These are phyloP conservation scores for Neocallimastix lanati DNA, from an alignment of 192 early-diverging fungal species.

Conservation along the genomic window DNA sequence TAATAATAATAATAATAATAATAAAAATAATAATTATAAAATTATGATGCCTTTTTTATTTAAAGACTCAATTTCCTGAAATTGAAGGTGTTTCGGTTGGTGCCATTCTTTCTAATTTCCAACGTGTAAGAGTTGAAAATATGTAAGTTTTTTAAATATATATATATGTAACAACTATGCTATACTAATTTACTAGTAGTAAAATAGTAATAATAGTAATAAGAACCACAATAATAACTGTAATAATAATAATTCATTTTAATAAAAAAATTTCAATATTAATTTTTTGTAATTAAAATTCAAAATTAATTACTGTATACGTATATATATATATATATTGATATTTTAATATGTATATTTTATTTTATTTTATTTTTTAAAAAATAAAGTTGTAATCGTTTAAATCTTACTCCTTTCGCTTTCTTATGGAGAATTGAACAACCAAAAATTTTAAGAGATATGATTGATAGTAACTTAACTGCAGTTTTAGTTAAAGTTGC, in stretches of 20 bases:
- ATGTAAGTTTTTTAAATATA: slow-evolving; percentile 39
- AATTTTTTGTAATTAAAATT: no score
- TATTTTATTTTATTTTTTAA: neutral
- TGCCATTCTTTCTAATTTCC: slow-evolving; percentile 92
- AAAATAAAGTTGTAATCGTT: slow-evolving; percentile 43
- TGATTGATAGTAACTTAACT: slow-evolving; percentile 57
- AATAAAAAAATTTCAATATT: no score
- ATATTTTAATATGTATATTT: neutral
- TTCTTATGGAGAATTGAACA: slow-evolving; percentile 87
- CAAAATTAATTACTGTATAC: no score
- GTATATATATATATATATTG: neutral
- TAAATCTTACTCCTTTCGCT: slow-evolving; percentile 65
- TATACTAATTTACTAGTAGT: no score
- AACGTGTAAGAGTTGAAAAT: slow-evolving; percentile 88
- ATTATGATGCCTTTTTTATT: no score
- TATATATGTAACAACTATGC: neutral
- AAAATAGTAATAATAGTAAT: no score
- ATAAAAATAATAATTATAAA: no score
- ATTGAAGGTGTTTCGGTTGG: slow-evolving; percentile 77
- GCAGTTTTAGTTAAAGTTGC: slow-evolving; percentile 90
- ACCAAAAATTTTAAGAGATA: slow-evolving; percentile 58
- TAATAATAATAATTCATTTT: no score
- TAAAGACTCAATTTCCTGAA: slow-evolving; percentile 41
- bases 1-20: no score
- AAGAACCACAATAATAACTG: no score